Evolutionary conservation across 106 monocot species (phyloP), one percentile per base, ranked within the genome.

Genomic region (Posidonia australis): DNA sequence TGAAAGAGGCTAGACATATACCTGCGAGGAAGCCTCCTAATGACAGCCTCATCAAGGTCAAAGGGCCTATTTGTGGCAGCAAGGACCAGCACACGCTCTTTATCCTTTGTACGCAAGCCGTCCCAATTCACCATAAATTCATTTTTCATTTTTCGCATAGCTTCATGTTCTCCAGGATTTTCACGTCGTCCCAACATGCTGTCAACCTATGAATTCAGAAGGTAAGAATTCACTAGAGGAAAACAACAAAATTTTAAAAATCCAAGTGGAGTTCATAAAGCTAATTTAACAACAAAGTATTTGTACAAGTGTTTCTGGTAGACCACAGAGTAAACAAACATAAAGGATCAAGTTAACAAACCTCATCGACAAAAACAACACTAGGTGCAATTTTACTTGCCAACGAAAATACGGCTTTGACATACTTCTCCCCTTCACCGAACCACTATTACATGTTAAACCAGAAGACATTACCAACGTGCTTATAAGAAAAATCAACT

Each of bases 401-500:
- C 70, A 98, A 74, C 29, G 96, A 87, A 62, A 98, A 98, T 46
- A 98, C 87, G 60, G 96, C 96, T 71, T 98, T 98, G 26, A 98
- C 96, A 67, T 98, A 98, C 68, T 98, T 98, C 62, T 98, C 96
- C 25, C 96, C 96, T 79, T 98, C 96, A 20, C 96, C 96, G 77
- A 98, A 98, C 96, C 96, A 98, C 96, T 93, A 70, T 54, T 46
- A 70, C 58, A 14, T 31, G 30, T 10, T 3, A 70, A 70, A 46
- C 7, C 10, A 30, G 54, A n/a, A 9, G 5, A 49, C 12, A 7
- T 51, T 19, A 67, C 11, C 13, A 42, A 51, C n/a, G 51, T n/a
- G 19, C 10, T 54, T 10, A 21, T 17, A 9, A 29, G 49, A 19
- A 17, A 49, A 49, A 17, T n/a, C n/a, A n/a, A n/a, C n/a, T n/a